A percentile compares a stretch with the other conserved stretches of the same genome.
phyloP scores from a whole-genome alignment of 2,329 filamentous ascomycete species.

The Ophiostoma australiae region DNA sequence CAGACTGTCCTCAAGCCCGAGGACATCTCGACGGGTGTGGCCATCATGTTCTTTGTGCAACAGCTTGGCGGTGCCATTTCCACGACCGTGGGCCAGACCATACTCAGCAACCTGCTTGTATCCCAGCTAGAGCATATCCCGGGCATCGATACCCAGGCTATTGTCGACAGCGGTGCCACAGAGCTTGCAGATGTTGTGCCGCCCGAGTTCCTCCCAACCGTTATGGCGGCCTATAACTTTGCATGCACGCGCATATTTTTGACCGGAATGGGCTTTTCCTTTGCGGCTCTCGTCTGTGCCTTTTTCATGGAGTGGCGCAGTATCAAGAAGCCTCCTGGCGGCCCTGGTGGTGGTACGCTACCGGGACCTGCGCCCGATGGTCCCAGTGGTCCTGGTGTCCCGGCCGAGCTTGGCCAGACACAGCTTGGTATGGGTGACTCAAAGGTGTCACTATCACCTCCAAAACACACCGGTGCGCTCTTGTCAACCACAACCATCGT shows the following conservation, averaged over 20 bases:
- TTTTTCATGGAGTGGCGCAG: neutral
- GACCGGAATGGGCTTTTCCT: neutral
- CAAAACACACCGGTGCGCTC: neutral
- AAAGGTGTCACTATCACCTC: neutral
- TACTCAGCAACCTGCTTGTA: conserved; percentile 24
- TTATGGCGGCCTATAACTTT: neutral
- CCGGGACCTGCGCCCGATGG: neutral
- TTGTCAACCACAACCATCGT: neutral
- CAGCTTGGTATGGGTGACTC: neutral
- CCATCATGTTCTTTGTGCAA: conserved; percentile 41
- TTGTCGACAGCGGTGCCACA: neutral
- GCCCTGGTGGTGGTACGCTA: neutral
- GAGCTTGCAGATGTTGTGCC: neutral
- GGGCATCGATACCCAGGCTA: neutral
- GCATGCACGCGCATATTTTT: neutral
- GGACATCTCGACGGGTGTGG: conserved; percentile 42
- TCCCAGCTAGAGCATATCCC: conserved; percentile 10
- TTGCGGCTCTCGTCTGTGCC: neutral
- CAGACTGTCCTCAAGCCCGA: conserved; percentile 42
- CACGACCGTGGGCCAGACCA: conserved; percentile 23
- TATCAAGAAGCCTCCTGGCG: neutral
- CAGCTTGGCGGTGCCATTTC: conserved; percentile 25
- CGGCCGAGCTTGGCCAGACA: neutral
- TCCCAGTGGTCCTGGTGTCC: neutral
- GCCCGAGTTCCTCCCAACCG: neutral